A percentile compares a stretch with the other conserved stretches of the same genome.
These are phyloP conservation scores for Trichomonascus vanleenenianus DNA, from an alignment of 805 yeast species.

Conservation along the genomic window DNA sequence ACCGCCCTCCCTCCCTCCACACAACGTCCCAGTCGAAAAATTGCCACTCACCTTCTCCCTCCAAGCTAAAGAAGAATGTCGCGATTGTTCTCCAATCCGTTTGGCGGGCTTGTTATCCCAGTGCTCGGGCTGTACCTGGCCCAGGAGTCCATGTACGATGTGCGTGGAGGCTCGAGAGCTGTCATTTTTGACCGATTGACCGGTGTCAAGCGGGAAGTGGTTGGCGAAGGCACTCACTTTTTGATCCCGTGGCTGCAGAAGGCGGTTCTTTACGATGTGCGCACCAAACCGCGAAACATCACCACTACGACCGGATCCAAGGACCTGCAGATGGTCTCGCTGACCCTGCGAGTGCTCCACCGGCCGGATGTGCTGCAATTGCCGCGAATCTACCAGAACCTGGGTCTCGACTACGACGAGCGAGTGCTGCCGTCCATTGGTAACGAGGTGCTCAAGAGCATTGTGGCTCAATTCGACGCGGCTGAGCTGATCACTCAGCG, in stretches of 20 bases:
- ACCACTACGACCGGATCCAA: slow-evolving; percentile 94
- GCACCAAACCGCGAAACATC: slow-evolving; percentile 89
- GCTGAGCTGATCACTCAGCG: slow-evolving; percentile 96
- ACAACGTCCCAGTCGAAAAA: too few species aligned
- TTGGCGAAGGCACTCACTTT: slow-evolving; percentile 97
- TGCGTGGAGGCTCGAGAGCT: slow-evolving; percentile 92
- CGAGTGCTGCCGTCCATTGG: slow-evolving; percentile 89
- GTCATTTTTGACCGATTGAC: slow-evolving; percentile 86
- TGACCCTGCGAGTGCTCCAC: slow-evolving; percentile 87
- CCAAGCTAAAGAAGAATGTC: slow-evolving; percentile 8
- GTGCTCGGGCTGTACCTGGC: slow-evolving; percentile 38
- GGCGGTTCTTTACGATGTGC: slow-evolving; percentile 83
- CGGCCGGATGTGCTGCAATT: slow-evolving; percentile 82
- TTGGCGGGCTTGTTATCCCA: slow-evolving; percentile 23
- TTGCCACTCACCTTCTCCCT: background rate
- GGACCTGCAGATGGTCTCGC: slow-evolving; percentile 90
- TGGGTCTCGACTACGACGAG: slow-evolving; percentile 93
- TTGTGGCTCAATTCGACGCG: slow-evolving; percentile 91
- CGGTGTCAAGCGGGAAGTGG: slow-evolving; percentile 82
- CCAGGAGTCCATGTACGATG: slow-evolving; percentile 86
- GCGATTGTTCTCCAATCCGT: slow-evolving; percentile 11
- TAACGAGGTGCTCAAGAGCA: slow-evolving; percentile 80
- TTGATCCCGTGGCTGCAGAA: slow-evolving; percentile 92
- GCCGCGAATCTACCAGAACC: slow-evolving; percentile 81
- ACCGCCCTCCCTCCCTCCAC: too few species aligned